Evolutionary conservation across 345 rosid species (phyloP), one percentile per base, ranked within the genome.

Genomic region (Leavenworthia alabamica): DNA sequence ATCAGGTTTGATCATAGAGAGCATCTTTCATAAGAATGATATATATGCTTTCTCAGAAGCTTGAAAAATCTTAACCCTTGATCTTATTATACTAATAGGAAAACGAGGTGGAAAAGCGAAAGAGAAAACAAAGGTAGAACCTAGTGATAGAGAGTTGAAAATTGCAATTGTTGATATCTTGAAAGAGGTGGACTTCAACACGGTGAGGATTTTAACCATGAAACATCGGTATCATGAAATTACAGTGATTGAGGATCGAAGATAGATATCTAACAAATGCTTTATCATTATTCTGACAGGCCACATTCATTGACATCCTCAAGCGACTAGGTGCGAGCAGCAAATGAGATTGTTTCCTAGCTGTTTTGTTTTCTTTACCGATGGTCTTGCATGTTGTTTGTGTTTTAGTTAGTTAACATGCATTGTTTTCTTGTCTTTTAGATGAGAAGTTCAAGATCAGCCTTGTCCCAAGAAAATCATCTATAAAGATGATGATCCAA

Each of bases 241-340:
- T 29, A 14, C 32, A 27, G 43, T 24, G 15, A 50, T 23, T 50
- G 54, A 32, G 28, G 19, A 23, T 33, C 11, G 53, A 49, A 45
- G 47, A n/a, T n/a, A n/a, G n/a, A 60, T 52, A 42, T 50, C 23
- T 68, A 60, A 65, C 49, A 46, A 44, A 37, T 50, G 57, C 37
- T 32, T 51, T 73, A 29, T 53, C 53, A 41, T 63, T 28, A 13
- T 71, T 75, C 58, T 86, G 82, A 27, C 93, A 92, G 98, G 95
- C 98, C 45, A 92, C 98, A 7, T 89, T 92, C 75, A 86, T 90
- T 0, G 98, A 92, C 77, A 89, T 92, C 69, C 77, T 92, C 67
- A 85, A 85, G 72, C 72, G 27, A 66, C 95, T 92, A 5, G 93
- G 98, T 92, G 85, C 47, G 86, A 23, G 5, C 66, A 60, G 5